Evolutionary conservation across 257 asterid species (phyloP), one percentile per base, ranked within the genome.

Genomic region (Pogostemon cablin): DNA sequence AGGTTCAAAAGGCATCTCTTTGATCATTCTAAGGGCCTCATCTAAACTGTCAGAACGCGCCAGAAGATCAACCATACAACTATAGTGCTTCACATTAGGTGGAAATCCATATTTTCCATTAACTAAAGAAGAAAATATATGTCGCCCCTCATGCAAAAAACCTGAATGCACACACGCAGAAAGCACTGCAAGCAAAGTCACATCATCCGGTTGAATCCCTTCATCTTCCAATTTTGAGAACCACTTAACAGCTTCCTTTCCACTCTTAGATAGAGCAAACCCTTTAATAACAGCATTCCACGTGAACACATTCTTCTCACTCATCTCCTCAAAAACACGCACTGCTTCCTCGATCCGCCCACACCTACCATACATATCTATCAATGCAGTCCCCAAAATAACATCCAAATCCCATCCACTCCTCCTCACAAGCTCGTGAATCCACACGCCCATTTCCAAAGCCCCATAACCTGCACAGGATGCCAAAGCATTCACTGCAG

Each of bases 251-350:
- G 92, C 93, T 41, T 82, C 85, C n/a, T 77, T 63, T 1, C 91
- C 95, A 32, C 80, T 81, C 72, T 86, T 82, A 2, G 88, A 81
- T 11, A 91, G 52, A 37, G 91, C 96, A 55, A 86, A 68, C 20
- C 93, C 96, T 66, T 80, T 86, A 11, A 91, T 84, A 39, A 87
- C 67, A 2, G 85, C 91, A 74, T 86, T 91, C 96, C 95, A 89
- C 2, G 95, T 81, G 65, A 43, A 74, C 53, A 87, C 85, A 76
- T 84, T 86, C 83, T 74, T 86, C 77, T 79, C 78, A 5, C 61
- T 74, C 88, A 89, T 86, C 70, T 73, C 72, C 17, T 75, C 65
- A 41, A 91, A 91, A 46, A 86, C 82, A 44, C 43, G 44, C 49
- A 84, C 15, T 9, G 83, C 95, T 60, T 80, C 73, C 42, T 82